Evolutionary conservation across 164 flowering plant genomes (phyloP).

Genomic region (Chimonanthus praecox): DNA sequence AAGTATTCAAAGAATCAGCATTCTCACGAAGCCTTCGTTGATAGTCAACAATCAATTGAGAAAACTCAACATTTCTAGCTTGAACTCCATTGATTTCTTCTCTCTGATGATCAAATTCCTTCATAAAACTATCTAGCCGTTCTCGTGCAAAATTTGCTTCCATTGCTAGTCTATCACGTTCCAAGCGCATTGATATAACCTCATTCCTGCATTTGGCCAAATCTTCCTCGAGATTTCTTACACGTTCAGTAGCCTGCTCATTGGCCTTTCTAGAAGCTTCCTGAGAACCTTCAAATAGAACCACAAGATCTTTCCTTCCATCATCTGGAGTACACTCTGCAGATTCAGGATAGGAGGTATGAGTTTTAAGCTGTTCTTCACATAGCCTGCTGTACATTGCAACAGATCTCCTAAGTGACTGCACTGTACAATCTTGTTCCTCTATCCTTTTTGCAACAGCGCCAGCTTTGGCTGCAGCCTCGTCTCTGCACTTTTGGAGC

Average conservation of each 20-base stretch:
- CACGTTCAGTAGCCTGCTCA: slow-evolving; percentile 48
- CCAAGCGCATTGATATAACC: slow-evolving; percentile 37
- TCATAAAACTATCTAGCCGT: slow-evolving; percentile 50
- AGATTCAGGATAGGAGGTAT: slow-evolving; percentile 30
- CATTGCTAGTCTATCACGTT: slow-evolving; percentile 59
- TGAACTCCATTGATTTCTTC: slow-evolving; percentile 50
- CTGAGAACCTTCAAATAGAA: slow-evolving; percentile 61
- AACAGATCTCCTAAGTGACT: slow-evolving; percentile 86
- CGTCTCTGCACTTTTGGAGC: slow-evolving; percentile 55
- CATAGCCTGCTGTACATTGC: slow-evolving; percentile 89
- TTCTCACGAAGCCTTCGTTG: slow-evolving; percentile 72
- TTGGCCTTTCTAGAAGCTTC: slow-evolving; percentile 51
- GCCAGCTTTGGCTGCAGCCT: slow-evolving; percentile 69
- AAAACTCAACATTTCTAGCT: slow-evolving; percentile 81
- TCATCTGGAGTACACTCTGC: slow-evolving; percentile 34
- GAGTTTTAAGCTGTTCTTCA: slow-evolving; percentile 79
- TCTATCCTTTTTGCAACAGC: slow-evolving; percentile 71
- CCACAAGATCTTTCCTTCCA: slow-evolving; percentile 45
- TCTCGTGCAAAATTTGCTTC: slow-evolving; percentile 63
- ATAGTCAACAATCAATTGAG: slow-evolving; percentile 72
- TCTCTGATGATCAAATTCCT: slow-evolving; percentile 65
- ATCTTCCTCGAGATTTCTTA: slow-evolving; percentile 67
- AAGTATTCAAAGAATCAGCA: slow-evolving; percentile 50
- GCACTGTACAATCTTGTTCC: slow-evolving; percentile 89
- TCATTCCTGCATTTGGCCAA: slow-evolving; percentile 55